Base-by-base conservation (phyloP, 345 rosid genomes). In the Syzygium aqueum region DNA sequence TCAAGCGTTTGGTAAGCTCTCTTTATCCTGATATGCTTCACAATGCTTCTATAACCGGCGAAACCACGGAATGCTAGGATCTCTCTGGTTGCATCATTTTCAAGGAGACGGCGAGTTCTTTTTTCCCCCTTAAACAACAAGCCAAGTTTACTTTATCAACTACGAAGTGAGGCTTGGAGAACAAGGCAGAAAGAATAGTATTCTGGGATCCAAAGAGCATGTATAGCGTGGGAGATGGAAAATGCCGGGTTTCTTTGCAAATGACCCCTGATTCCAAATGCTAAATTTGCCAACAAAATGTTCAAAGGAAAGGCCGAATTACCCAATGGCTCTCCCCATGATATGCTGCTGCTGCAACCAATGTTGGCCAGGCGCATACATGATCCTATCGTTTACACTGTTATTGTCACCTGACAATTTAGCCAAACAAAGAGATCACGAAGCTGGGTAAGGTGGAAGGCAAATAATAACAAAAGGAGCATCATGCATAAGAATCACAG, bases 311-410 rank as follows among this genome's bases (percentile, higher is more conserved):
- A 51, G 53, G 77, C 23, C 19, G 65, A 61, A 85, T 90, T 94
- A 96, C 99, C 97, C 97, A 67, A 95, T 92, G 73, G 96, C 97
- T 92, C 96, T 93, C 49, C 98, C 99, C 93, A 94, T 91, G 57
- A 96, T 94, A 54, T 95, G 95, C 22, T 93, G 88, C 33, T 89
- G 90, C 89, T 94, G 93, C 89, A 96, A 91, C 99, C 98, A 96
- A 54, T 54, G 86, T 84, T 95, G 96, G 56, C 97, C 95, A 3
- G 89, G 90, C 23, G 96, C 93, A 86, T 95, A 96, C 89, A 96
- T 90, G 85, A 89, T 85, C 51, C 94, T 92, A 89, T 96, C 98
- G 89, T 96, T 94, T 3, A 53, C 33, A 3, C 25, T 0, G 86
- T 95, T 96, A 86, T 89, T 93, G 89, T 96, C 98, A 63, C 98